Conservation (phyloP, 257 asterid species). For the Solanum clarkiae region DNA sequence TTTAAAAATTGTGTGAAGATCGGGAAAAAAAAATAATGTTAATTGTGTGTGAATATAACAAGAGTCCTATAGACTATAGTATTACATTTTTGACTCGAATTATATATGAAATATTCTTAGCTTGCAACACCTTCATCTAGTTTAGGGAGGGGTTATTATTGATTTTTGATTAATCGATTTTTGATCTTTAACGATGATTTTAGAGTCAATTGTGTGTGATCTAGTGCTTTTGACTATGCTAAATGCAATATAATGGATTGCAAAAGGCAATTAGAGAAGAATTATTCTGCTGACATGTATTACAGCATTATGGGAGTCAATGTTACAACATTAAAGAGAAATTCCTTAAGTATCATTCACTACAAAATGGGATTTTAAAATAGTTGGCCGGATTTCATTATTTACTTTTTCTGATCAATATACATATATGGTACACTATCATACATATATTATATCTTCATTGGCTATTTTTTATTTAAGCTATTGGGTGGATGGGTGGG, state of each 20-base stretch:
- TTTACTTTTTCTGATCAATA: neutral
- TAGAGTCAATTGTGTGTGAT: neutral
- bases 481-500: neutral
- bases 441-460: neutral
- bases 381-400: neutral
- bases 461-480: neutral
- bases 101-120: neutral
- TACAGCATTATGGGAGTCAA: neutral
- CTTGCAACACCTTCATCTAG: too few species aligned
- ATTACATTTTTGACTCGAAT: neutral
- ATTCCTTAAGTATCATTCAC: neutral
- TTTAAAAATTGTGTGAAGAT: too few species aligned
- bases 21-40: too few species aligned
- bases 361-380: neutral
- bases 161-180: too few species aligned
- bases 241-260: neutral
- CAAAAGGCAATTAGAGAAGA: neutral
- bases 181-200: too few species aligned
- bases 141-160: too few species aligned
- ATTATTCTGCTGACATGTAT: neutral
- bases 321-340: neutral
- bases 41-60: too few species aligned
- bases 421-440: neutral
- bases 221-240: neutral
- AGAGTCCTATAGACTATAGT: too few species aligned